These are phyloP conservation scores for Sarocladiaceae sp. DNA, from an alignment of 2,329 filamentous ascomycete genomes.

Conservation along the genomic window DNA sequence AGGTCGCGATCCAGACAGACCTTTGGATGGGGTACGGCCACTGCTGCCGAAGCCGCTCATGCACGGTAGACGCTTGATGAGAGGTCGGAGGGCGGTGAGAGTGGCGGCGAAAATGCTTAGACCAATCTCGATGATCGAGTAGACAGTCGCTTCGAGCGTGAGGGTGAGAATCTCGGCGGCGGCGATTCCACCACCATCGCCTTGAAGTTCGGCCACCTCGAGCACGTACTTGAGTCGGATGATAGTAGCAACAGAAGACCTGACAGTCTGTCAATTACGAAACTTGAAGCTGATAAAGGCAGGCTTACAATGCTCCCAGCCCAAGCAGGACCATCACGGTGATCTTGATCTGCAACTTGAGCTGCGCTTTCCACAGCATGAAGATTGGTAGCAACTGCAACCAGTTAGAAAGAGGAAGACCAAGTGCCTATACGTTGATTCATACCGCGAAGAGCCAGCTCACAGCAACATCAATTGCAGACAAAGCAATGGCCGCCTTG, in stretches of 20 bases:
- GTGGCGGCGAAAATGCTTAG: background rate
- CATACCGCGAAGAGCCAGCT: conserved; percentile 1
- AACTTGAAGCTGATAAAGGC: no score
- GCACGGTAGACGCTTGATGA: background rate
- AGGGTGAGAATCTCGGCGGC: background rate
- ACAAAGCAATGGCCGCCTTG: conserved; percentile 6
- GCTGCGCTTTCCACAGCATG: conserved; percentile 1
- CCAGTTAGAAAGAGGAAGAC: background rate
- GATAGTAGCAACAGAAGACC: background rate
- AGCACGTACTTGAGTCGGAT: background rate
- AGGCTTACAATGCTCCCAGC: no score
- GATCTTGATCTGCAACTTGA: background rate
- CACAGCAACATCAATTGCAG: background rate
- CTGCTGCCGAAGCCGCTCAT: background rate
- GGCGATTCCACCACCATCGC: background rate
- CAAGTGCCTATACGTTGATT: background rate
- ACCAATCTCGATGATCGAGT: background rate
- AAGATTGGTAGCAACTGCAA: background rate
- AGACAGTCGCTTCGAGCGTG: background rate
- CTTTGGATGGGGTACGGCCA: background rate
- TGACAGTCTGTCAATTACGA: no score
- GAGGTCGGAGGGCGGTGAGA: background rate
- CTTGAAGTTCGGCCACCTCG: background rate
- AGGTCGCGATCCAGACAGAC: background rate
- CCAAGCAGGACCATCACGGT: no score